Evolutionary conservation across 1,139 yeast species (phyloP).

Genomic region (Blastobotrys niveus): DNA sequence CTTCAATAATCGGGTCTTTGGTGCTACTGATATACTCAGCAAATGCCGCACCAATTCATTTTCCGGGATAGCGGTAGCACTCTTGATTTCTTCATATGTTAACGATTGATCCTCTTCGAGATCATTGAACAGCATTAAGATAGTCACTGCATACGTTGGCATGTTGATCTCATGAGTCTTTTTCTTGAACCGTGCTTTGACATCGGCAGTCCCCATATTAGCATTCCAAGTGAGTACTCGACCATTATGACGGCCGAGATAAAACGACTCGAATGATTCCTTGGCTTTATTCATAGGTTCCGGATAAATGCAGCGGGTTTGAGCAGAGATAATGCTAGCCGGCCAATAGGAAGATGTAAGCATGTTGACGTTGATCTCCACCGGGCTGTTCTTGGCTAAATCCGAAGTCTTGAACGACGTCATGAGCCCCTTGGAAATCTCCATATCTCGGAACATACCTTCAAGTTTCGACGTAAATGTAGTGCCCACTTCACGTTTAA

Average conservation of each 20-base stretch:
- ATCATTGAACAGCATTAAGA: conserved; percentile 66
- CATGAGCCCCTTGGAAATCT: conserved; percentile 57
- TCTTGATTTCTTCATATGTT: conserved; percentile 57
- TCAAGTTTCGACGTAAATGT: conserved; percentile 75
- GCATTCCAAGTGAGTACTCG: conserved; percentile 80
- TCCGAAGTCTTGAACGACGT: conserved; percentile 36
- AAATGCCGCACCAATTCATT: conserved; percentile 69
- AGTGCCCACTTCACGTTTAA: conserved; percentile 75
- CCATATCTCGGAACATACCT: conserved; percentile 82
- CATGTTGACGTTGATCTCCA: conserved; percentile 47
- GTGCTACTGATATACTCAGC: conserved; percentile 81
- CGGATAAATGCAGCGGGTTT: conserved; percentile 52
- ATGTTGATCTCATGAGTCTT: conserved; percentile 73
- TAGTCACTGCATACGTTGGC: conserved; percentile 74
- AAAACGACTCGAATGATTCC: conserved; percentile 44
- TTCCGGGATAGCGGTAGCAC: conserved; percentile 66
- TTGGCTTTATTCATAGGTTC: conserved; percentile 41
- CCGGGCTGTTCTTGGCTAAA: conserved; percentile 14
- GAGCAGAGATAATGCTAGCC: conserved; percentile 49
- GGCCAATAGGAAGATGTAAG: conserved; percentile 59
- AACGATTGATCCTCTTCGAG: conserved; percentile 43
- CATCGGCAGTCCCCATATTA: conserved; percentile 69
- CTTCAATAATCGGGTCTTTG: conserved; percentile 63
- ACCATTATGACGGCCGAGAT: conserved; percentile 61
- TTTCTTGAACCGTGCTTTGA: conserved; percentile 45